Conservation (phyloP, 441 rosid genomes). For the Pelargonium cotyledonis region DNA sequence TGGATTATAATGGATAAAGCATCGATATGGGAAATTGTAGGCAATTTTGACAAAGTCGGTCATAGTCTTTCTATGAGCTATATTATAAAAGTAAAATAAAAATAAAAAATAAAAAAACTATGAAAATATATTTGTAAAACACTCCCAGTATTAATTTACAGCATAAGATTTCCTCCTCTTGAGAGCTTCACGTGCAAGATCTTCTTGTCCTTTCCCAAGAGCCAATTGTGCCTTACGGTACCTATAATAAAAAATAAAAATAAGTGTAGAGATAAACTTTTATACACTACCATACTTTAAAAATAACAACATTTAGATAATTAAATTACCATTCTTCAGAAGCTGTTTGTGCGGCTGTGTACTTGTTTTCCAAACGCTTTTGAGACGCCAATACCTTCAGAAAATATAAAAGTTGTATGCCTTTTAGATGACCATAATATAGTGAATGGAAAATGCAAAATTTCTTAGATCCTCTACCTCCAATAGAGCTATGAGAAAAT, state of each 20-base stretch:
- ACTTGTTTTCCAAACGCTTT: slow-evolving; percentile 85
- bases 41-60: too few relatives aligned
- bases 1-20: too few relatives aligned
- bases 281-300: neutral
- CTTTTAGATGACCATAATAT: slow-evolving; percentile 10
- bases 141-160: slow-evolving; percentile 36
- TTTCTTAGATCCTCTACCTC: neutral
- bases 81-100: too few relatives aligned
- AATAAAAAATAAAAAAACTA: too few relatives aligned
- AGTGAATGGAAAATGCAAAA: neutral
- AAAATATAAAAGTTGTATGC: neutral
- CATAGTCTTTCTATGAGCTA: too few relatives aligned
- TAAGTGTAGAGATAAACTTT: neutral
- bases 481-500: neutral
- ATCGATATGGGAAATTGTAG: too few relatives aligned
- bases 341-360: slow-evolving; percentile 79
- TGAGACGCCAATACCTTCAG: slow-evolving; percentile 88
- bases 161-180: slow-evolving; percentile 86
- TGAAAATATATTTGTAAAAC: too few relatives aligned
- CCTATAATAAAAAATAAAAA: slow-evolving; percentile 35
- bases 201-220: slow-evolving; percentile 93
- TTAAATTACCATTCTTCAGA: slow-evolving; percentile 76
- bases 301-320: slow-evolving; percentile 5
- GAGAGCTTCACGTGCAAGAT: slow-evolving; percentile 98
- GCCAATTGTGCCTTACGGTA: slow-evolving; percentile 96